Evolutionary conservation across 176 grass and related monocot species (phyloP), one percentile per base, ranked within the genome.

Genomic region (sorghum (Sorghum bicolor)): DNA sequence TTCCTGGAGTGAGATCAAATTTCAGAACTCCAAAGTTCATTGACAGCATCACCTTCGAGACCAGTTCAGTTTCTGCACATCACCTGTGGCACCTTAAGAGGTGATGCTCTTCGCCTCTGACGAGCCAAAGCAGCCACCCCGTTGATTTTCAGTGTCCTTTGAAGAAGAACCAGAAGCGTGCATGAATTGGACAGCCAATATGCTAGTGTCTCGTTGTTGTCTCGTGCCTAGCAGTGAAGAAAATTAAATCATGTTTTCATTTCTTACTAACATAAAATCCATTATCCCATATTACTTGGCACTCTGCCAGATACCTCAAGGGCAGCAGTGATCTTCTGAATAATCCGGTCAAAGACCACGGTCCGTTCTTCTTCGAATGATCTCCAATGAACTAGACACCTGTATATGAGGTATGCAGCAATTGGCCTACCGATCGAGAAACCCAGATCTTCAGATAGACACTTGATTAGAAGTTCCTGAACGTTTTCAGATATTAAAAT

Each of bases 111-210:
- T 72, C 85, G 82, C 70, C 88, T 84, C 38, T 93, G 88, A 74
- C 82, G 85, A 74, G 88, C 76, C 66, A 78, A 90, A 58, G 85
- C 74, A 80, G 81, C 50, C 37, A 83, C 69, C 32, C 85, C 88
- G 14, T 50, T 90, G 55, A 75, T 78, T 88, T 93, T 93, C 5
- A 90, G 81, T 67, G 91, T 85, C 55, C 52, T 89, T 87, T 90
- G 82, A 74, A 93, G 88, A 64, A 93, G 85, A 64, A 90, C 28
- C 66, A 93, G 68, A 24, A 93, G 37, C 64, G 91, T 90, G 70
- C 85, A 93, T 47, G 88, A 86, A 82, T 93, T 93, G 84, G 91
- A 93, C 48, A 93, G 28, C 91, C 91, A 93, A 72, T 93, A 93
- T 87, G 91, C 72, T 76, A 93, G 75, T 66, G 65, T 82, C 7